A percentile compares a stretch with the other conserved stretches of the same genome.
phyloP scores from a whole-genome alignment of 345 rosid genomes.

The Cardamine occulta region DNA sequence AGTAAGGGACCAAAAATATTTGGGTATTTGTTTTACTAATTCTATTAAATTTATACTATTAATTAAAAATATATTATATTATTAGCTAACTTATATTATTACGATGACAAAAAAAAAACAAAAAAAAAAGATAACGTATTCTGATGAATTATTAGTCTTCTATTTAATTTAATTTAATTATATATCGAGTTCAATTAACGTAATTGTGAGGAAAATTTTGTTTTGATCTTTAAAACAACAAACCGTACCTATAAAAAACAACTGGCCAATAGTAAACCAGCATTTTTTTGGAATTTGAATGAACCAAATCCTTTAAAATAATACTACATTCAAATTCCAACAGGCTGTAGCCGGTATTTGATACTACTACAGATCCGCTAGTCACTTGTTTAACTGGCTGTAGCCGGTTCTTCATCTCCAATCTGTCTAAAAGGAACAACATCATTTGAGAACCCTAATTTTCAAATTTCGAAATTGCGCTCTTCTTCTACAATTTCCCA shows the following conservation, averaged over 20 bases:
- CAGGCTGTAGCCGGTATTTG: conserved; percentile 33
- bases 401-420: conserved; percentile 30
- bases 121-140: conserved; percentile 24
- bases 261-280: neutral
- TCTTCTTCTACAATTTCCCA: conserved; percentile 34
- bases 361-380: neutral
- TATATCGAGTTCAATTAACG: no score
- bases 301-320: neutral
- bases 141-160: no score
- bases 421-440: neutral
- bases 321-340: no score
- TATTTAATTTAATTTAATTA: no score
- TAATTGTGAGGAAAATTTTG: no score
- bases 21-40: no score
- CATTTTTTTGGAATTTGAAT: conserved; percentile 7
- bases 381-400: conserved; percentile 17
- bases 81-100: no score
- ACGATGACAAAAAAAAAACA: no score
- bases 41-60: neutral
- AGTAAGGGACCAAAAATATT: neutral
- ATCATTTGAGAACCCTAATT: conserved; percentile 38
- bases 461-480: conserved; percentile 60
- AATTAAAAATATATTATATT: no score
- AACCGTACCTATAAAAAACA: neutral
- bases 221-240: neutral